Conservation (phyloP, 306 rosid species). For the Dryas alaskensis region DNA sequence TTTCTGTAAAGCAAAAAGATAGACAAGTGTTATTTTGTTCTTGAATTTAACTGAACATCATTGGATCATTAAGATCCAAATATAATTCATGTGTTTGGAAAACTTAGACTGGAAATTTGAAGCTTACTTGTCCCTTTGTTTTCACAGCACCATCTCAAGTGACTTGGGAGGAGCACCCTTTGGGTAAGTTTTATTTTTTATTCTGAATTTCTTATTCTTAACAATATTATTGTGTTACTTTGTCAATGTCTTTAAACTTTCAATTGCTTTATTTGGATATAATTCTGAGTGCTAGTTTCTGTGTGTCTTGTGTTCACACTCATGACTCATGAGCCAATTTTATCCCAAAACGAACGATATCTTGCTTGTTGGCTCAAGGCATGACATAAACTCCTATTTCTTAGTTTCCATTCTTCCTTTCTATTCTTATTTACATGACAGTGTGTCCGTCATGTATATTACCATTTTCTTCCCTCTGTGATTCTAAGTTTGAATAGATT, state of each 20-base stretch:
- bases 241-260: not conserved
- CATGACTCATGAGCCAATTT: not conserved
- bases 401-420: not conserved
- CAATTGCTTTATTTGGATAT: not conserved
- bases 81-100: not conserved
- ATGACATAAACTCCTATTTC: not conserved
- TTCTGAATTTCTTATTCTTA: not conserved
- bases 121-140: not conserved
- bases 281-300: not conserved
- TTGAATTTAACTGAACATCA: not conserved
- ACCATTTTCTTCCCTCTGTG: not conserved
- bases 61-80: not conserved
- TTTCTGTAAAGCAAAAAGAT: not conserved
- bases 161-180: conserved; percentile 91
- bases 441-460: not conserved
- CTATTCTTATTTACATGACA: not conserved
- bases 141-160: conserved; percentile 76
- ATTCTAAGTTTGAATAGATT: not conserved
- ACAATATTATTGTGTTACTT: conserved; percentile 1
- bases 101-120: not conserved
- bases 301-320: not conserved
- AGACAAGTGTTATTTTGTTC: not conserved
- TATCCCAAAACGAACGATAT: not conserved
- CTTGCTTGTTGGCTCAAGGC: not conserved
- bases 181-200: conserved; percentile 50